A percentile compares a stretch with the other conserved stretches of the same genome.
These are phyloP conservation scores for Solanum chilense DNA, from an alignment of 257 asterid genomes.

Conservation along the genomic window DNA sequence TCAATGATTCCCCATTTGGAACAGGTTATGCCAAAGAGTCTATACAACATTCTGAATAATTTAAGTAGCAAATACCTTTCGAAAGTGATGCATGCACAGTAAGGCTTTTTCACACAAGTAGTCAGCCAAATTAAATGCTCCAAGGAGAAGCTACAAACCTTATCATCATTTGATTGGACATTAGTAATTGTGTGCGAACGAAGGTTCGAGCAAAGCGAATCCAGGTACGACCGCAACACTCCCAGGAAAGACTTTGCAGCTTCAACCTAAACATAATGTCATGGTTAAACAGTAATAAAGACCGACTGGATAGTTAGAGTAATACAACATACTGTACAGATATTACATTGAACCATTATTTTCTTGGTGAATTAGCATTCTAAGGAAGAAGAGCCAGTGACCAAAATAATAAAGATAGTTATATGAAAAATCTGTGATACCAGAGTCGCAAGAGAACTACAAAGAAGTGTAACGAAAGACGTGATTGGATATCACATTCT, in stretches of 20 bases:
- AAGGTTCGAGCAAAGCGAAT: conserved; percentile 69
- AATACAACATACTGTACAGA: neutral
- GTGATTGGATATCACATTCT: neutral
- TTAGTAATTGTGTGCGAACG: conserved; percentile 97
- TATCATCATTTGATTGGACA: conserved; percentile 95
- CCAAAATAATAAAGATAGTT: neutral
- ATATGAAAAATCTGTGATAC: neutral
- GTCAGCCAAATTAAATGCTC: neutral
- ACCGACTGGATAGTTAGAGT: neutral
- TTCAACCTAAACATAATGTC: conserved; percentile 47
- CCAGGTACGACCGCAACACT: conserved; percentile 67
- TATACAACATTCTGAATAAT: neutral
- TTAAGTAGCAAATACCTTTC: neutral
- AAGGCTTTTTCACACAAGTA: neutral
- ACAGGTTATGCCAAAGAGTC: neutral
- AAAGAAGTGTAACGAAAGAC: neutral
- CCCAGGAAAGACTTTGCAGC: conserved; percentile 84
- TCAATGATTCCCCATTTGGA: neutral
- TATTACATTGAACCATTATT: neutral
- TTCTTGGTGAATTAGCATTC: neutral
- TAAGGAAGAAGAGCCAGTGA: neutral
- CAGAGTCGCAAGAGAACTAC: neutral
- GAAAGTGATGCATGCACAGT: neutral
- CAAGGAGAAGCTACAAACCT: conserved; percentile 38
- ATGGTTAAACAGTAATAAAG: conserved; percentile 4